Evolutionary conservation across 116 monocot genomes (phyloP).

Genomic region (Dioscorea cayenensis): DNA sequence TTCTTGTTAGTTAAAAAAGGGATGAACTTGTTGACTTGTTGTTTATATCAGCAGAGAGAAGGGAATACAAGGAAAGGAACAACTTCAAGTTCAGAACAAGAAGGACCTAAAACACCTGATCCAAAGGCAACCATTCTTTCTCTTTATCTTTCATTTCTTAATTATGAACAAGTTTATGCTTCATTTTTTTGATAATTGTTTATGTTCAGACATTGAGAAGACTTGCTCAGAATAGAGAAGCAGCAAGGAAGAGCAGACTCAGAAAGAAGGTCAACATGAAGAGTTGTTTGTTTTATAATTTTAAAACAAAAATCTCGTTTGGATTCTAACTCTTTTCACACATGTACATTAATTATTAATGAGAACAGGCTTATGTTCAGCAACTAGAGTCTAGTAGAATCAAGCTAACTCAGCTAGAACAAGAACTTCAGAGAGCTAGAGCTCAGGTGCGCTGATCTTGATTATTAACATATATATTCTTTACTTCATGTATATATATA

Average conservation of each 20-base stretch:
- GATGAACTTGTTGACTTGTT: not conserved
- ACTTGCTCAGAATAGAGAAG: conserved; percentile 95
- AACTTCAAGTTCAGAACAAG: conserved; percentile 59
- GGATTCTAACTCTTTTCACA: not conserved
- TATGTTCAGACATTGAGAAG: conserved; percentile 64
- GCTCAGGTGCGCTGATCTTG: conserved; percentile 40
- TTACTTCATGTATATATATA: too few species aligned
- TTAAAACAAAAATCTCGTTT: not conserved
- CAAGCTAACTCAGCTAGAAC: conserved; percentile 77
- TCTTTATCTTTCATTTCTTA: not conserved
- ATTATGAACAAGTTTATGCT: not conserved
- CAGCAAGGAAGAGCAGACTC: conserved; percentile 87
- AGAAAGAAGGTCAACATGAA: conserved; percentile 73
- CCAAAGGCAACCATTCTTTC: conserved; percentile 44
- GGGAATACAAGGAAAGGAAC: conserved; percentile 25
- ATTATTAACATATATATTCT: not conserved
- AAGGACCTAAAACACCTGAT: conserved; percentile 72
- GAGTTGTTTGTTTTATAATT: not conserved
- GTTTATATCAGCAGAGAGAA: conserved; percentile 43
- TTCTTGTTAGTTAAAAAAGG: not conserved
- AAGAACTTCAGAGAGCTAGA: conserved; percentile 84
- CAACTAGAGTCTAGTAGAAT: conserved; percentile 86
- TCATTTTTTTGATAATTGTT: not conserved
- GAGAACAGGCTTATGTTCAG: conserved; percentile 79
- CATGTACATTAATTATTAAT: too few species aligned